These are phyloP conservation scores for Aspergillus aculeatus DNA, from an alignment of 2,329 filamentous ascomycete genomes.

Conservation along the genomic window DNA sequence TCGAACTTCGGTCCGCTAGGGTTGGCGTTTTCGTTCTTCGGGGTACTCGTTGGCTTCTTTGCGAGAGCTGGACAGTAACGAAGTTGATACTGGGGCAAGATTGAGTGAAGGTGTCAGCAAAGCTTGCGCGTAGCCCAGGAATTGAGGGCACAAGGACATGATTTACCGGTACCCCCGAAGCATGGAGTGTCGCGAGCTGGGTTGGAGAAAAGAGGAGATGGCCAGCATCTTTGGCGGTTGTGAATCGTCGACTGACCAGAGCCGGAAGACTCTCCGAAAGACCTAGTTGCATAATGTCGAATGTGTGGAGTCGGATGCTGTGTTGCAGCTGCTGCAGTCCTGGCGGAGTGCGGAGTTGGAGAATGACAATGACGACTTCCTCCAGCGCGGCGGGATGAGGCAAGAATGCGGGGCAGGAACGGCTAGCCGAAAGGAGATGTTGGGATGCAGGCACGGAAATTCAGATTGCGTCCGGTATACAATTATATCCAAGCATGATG, in stretches of 20 bases:
- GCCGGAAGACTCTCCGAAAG: constrained; percentile 36
- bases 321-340: background rate
- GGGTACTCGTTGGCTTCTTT: constrained; percentile 39
- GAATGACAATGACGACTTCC: background rate
- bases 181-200: constrained; percentile 37
- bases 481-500: no score
- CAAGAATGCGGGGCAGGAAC: background rate
- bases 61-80: constrained; percentile 51
- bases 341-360: background rate
- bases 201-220: constrained; percentile 42
- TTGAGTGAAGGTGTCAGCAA: background rate
- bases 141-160: background rate
- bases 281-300: constrained; percentile 34
- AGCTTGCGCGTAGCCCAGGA: background rate
- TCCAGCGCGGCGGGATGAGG: background rate
- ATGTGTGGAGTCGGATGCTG: background rate
- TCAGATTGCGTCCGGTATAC: no score
- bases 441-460: background rate
- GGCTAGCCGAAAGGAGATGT: background rate
- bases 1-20: constrained; percentile 35
- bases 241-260: constrained; percentile 38
- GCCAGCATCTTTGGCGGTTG: constrained; percentile 36
- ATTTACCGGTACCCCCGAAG: constrained; percentile 36
- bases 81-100: constrained; percentile 43
- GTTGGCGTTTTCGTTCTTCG: constrained; percentile 21